Evolutionary conservation across 2,329 filamentous ascomycete species (phyloP), one percentile per base, ranked within the genome.

Genomic region (Ceratocystis huliohia): DNA sequence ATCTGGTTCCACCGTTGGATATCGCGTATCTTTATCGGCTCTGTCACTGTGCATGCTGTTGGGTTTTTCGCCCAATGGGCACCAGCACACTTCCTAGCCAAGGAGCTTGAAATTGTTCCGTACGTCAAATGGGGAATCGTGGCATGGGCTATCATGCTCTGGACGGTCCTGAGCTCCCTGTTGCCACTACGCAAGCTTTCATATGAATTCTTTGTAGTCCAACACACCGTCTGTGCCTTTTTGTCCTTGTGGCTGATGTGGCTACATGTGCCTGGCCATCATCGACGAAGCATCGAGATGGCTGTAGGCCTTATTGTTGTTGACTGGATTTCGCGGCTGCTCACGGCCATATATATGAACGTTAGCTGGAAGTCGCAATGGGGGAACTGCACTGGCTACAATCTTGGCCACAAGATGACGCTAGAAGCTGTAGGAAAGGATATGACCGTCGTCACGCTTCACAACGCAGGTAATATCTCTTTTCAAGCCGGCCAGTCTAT

Each of bases 1-100:
- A 89, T 88, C 72, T 89, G 87, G 87, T 74, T 89, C 65, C 87
- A 90, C 71, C 81, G 87, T 68, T 90, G 87, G 87, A 82, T 86
- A 8, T 84, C 84, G 2, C 81, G 87, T 67, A 87, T 84, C 66
- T 82, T 89, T 75, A 81, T 89, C 44, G 76, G 88, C 13, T 88
- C 84, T 0, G 83, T 83, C 1, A 85, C 85, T 0, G 80, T 89
- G 3, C 87, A 90, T 70, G 86, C 87, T 68, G 87, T 83, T 70
- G 83, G 87, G 73, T 89, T 88, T 73, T 85, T 85, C 74, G 76
- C 77, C 1, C 81, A 86, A 71, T 89, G 86, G 84, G 79, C 80
- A 33, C 76, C 77, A 5, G 79, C 82, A 65, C 81, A 83, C 67
- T 83, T 87, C 66, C 78, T 88, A 33, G 74, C 80, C 50, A 75